Base-by-base conservation (phyloP, 495 filamentous ascomycete genomes). In the Penicillium steckii region DNA sequence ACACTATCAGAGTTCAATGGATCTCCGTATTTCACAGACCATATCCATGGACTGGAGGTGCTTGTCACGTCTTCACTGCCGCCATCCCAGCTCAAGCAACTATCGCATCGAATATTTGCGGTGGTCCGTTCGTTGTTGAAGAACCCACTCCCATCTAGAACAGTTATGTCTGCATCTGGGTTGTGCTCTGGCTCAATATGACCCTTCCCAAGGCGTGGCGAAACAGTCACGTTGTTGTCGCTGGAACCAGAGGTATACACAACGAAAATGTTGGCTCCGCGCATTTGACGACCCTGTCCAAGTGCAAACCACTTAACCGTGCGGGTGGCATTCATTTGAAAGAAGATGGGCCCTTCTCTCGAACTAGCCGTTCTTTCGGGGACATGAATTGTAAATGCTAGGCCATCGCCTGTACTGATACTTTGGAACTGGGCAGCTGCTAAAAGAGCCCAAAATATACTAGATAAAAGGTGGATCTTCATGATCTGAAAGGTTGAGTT, bases 261-360 rank as follows among this genome's bases (percentile, higher is more conserved):
- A 24, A 90, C 61, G 57, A 89, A 89, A 13, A 91, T 86, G 55
- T 83, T 83, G 19, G 87, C 71, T 13, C 78, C 82, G 4, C 64
- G 55, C 87, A 91, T 91, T 29, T 53, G 53, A 1, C 50, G 53
- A 4, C 87, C 87, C 33, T 85, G 84, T 9, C 86, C 87, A 3
- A 87, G 68, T 3, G 75, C 84, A n/a, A 85, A 80, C 87, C 87
- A 91, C 61, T 76, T 65, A 52, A 80, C 75, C 3, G 70, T 65
- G 3, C 71, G 67, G 0, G 86, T 85, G 1, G 85, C 84, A 15
- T 66, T 70, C 30, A 91, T 75, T 55, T 88, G 86, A 53, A 90
- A 75, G 66, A 80, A 87, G 40, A 89, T 77, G 1, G 69, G 62
- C 0, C 69, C 72, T 3, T 57, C 56, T 12, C 55, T 52, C 1